phyloP scores from a whole-genome alignment of 148 eudicot genomes.

The Rhododendron henanense region DNA sequence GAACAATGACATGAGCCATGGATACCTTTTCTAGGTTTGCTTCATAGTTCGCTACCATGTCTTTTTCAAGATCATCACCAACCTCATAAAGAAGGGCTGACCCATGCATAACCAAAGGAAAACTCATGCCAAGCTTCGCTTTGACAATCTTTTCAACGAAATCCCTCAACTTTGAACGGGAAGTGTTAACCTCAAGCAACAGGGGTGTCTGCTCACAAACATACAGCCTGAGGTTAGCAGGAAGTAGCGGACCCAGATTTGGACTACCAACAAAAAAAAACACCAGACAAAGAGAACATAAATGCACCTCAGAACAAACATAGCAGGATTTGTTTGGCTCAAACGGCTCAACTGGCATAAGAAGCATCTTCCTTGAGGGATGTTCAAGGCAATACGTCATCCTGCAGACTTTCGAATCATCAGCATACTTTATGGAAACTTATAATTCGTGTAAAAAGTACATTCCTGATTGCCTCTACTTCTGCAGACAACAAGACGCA shows the following conservation, averaged over 20 bases:
- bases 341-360: slow-evolving; percentile 94
- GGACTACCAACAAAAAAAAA: background rate
- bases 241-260: background rate
- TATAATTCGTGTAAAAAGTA: background rate
- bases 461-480: background rate
- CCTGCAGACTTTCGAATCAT: slow-evolving; percentile 31
- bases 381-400: slow-evolving; percentile 91
- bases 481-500: background rate
- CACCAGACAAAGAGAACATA: background rate
- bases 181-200: slow-evolving; percentile 76
- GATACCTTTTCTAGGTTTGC: slow-evolving; percentile 92
- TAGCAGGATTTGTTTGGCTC: slow-evolving; percentile 85
- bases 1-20: background rate
- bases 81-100: slow-evolving; percentile 80
- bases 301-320: slow-evolving; percentile 82
- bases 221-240: slow-evolving; percentile 15
- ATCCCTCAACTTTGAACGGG: slow-evolving; percentile 71
- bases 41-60: slow-evolving; percentile 64
- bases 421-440: background rate
- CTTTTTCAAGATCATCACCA: slow-evolving; percentile 95
- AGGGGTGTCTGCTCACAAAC: slow-evolving; percentile 60
- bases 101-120: slow-evolving; percentile 75
- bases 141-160: slow-evolving; percentile 76
- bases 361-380: slow-evolving; percentile 86
- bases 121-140: slow-evolving; percentile 88